Evolutionary conservation across 1,284 basidiomycete species (phyloP).

Genomic region (Rhizopogon parksii): DNA sequence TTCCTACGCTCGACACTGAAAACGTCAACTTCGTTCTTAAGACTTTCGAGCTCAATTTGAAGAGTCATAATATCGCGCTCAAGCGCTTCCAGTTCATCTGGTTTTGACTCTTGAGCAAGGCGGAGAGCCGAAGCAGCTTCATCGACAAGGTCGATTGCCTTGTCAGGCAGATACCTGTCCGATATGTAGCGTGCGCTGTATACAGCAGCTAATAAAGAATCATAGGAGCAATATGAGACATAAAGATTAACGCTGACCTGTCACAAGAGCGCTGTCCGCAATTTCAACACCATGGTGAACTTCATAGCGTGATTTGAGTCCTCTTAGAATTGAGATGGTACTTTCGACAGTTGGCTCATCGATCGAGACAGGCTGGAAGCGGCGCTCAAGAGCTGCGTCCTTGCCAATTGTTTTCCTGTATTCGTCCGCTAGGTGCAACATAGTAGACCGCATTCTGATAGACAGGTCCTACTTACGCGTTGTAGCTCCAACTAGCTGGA

Average conservation of each 20-base stretch:
- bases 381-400: constrained; percentile 84
- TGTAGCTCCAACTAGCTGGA: constrained; percentile 84
- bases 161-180: constrained; percentile 84
- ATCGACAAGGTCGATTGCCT: constrained; percentile 86
- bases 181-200: constrained; percentile 81
- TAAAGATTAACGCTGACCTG: constrained; percentile 38
- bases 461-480: constrained; percentile 49
- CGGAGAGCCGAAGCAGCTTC: constrained; percentile 86
- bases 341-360: constrained; percentile 84
- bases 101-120: constrained; percentile 87
- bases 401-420: constrained; percentile 90
- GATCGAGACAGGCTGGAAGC: constrained; percentile 85
- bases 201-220: constrained; percentile 53
- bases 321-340: constrained; percentile 85
- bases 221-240: not conserved
- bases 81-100: constrained; percentile 77
- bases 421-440: constrained; percentile 58
- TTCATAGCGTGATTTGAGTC: constrained; percentile 80
- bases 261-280: constrained; percentile 80
- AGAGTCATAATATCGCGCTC: constrained; percentile 82
- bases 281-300: constrained; percentile 91
- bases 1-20: constrained; percentile 69
- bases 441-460: not conserved
- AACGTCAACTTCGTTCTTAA: constrained; percentile 84
- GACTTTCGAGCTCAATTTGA: constrained; percentile 85